These are phyloP conservation scores for Friedmanniomyces endolithicus DNA, from an alignment of 495 filamentous ascomycete species.

Conservation along the genomic window DNA sequence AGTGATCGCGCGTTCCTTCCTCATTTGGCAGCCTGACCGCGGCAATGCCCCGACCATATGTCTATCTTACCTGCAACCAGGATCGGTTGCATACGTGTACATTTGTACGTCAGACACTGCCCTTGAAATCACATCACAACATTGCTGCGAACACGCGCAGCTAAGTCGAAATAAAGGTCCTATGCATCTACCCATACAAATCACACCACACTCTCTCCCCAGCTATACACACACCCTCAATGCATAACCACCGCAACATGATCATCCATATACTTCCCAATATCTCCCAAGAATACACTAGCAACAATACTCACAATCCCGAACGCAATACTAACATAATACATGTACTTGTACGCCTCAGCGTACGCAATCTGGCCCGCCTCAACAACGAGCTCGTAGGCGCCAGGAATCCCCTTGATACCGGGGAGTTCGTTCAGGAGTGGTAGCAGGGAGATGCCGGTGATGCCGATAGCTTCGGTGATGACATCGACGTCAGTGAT, in stretches of 20 bases:
- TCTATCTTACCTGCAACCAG: no score
- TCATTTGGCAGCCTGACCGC: no score
- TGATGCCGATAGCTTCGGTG: conserved; percentile 42
- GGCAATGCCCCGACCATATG: no score
- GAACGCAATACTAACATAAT: conserved; percentile 57
- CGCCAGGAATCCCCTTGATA: conserved; percentile 40
- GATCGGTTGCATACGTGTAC: no score
- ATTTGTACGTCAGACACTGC: no score
- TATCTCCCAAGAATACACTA: conserved; percentile 50
- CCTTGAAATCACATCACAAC: no score
- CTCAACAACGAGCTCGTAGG: conserved; percentile 44
- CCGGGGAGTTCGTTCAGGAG: conserved; percentile 44
- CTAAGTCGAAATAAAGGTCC: no score
- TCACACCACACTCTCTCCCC: no score
- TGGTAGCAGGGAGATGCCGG: conserved; percentile 42
- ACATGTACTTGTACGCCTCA: conserved; percentile 54
- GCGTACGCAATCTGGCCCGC: conserved; percentile 53
- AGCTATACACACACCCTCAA: neutral
- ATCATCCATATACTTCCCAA: conserved; percentile 53
- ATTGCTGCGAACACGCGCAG: no score
- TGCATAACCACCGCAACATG: conserved; percentile 53
- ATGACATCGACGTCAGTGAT: conserved; percentile 40
- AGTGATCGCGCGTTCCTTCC: no score
- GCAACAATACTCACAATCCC: conserved; percentile 50
- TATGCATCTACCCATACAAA: no score